phyloP scores from a whole-genome alignment of 2,329 filamentous ascomycete genomes.

The Fusarium sarcochroum region DNA sequence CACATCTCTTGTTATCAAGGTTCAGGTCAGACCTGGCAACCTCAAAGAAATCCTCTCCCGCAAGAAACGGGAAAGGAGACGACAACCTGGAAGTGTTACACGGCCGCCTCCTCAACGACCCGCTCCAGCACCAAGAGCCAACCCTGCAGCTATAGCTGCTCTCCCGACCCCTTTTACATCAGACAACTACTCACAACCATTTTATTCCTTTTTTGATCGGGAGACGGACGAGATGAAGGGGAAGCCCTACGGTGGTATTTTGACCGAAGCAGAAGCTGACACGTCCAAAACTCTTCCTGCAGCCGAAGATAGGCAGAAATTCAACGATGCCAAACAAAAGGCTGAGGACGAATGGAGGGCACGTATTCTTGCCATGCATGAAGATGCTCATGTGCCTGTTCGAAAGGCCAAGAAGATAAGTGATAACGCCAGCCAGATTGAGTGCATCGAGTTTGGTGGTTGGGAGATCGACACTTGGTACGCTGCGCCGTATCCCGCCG shows the following conservation, averaged over 20 bases:
- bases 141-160: slow-evolving; percentile 40
- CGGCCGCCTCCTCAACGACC: slow-evolving; percentile 46
- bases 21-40: slow-evolving; percentile 56
- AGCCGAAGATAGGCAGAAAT: slow-evolving; percentile 84
- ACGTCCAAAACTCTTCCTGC: slow-evolving; percentile 89
- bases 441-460: slow-evolving; percentile 97
- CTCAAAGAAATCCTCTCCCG: slow-evolving; percentile 56
- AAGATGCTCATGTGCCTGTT: slow-evolving; percentile 71
- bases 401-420: slow-evolving; percentile 80
- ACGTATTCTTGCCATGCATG: slow-evolving; percentile 71
- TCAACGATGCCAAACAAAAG: slow-evolving; percentile 90
- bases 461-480: slow-evolving; percentile 99
- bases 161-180: slow-evolving; percentile 71
- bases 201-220: slow-evolving; percentile 90
- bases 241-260: slow-evolving; percentile 95
- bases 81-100: slow-evolving; percentile 39
- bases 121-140: slow-evolving; percentile 42
- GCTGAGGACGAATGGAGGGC: slow-evolving; percentile 93
- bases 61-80: slow-evolving; percentile 52
- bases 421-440: slow-evolving; percentile 95
- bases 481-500: slow-evolving; percentile 96
- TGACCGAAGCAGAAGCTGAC: slow-evolving; percentile 90
- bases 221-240: slow-evolving; percentile 90
- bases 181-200: slow-evolving; percentile 78
- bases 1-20: slow-evolving; percentile 54